Conservation (phyloP, 192 early-diverging fungal species). For the Geosiphon pyriformis region DNA sequence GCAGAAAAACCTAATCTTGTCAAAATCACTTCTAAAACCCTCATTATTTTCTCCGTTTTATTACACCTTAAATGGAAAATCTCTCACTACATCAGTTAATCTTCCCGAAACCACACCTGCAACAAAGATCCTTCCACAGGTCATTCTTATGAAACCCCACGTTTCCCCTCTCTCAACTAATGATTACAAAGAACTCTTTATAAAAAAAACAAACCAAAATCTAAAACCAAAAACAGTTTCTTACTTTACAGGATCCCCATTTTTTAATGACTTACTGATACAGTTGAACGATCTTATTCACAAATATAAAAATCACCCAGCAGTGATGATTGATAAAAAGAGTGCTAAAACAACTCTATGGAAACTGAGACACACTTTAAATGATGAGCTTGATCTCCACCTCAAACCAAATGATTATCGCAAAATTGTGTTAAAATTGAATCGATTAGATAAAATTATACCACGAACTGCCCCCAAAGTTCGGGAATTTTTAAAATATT, state of each 20-base stretch:
- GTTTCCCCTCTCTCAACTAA: not conserved
- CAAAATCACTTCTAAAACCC: no score
- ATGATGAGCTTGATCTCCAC: constrained; percentile 38
- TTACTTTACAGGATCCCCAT: constrained; percentile 85
- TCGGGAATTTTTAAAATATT: constrained; percentile 7
- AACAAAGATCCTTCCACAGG: no score
- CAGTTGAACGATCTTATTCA: constrained; percentile 51
- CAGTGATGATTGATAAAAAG: constrained; percentile 13
- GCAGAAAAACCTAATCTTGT: no score
- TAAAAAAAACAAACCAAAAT: constrained; percentile 11
- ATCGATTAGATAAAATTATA: constrained; percentile 37
- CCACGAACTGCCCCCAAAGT: constrained; percentile 28
- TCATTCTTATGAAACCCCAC: not conserved
- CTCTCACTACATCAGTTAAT: no score
- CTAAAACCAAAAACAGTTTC: constrained; percentile 63
- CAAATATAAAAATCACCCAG: constrained; percentile 29
- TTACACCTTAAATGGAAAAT: no score
- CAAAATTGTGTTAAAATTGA: constrained; percentile 44
- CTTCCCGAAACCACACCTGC: no score
- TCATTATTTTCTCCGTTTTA: no score
- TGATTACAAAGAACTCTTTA: not conserved
- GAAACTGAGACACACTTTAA: constrained; percentile 31
- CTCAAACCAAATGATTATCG: constrained; percentile 51
- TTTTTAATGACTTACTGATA: constrained; percentile 70
- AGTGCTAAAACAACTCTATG: constrained; percentile 1